Evolutionary conservation across 2,329 filamentous ascomycete species (phyloP), one percentile per base, ranked within the genome.

Genomic region (Stromatinia cepivora): DNA sequence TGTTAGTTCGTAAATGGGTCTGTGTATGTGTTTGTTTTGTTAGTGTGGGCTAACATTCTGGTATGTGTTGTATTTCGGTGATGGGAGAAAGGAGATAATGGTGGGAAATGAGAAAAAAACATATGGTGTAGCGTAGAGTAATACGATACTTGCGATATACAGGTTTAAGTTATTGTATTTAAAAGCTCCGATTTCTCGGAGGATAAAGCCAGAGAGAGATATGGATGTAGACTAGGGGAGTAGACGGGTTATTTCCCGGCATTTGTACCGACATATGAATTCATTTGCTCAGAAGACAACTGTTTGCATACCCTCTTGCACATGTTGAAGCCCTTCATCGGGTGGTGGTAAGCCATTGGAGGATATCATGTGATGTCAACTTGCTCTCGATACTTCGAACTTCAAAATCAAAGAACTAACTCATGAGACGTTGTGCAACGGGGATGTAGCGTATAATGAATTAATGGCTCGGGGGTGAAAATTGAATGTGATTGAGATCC

Each of bases 1-100:
- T 68, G 85, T 83, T 4, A 87, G 81, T 66, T 87, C 86, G 53
- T 89, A 84, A 5, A 90, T 80, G 0, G 88, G 88, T 3, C 86
- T 86, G 56, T 28, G 10, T 45, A n/a, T n/a, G n/a, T n/a, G n/a
- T 13, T 15, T 8, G 4, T 2, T 56, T 56, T 66, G 22, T 52
- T 34, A 42, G 61, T 17, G 22, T 17, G 20, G 10, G n/a, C n/a
- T n/a, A n/a, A n/a, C n/a, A 39, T n/a, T 57, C 5, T 34, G 7
- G 31, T n/a, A 15, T n/a, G 9, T 56, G 15, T 56, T 2, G 25
- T n/a, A n/a, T n/a, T 2, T 53, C 0, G 10, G 6, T 15, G 36
- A 17, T 10, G 5, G 8, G 31, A 36, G 25, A 36, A 11, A 57
- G 11, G 20, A 36, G 10, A 2, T 13, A 2, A 57, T 1, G 10